Evolutionary conservation across 1,139 yeast genomes (phyloP), one percentile per base, ranked within the genome.

Genomic region (Pichia sp.): DNA sequence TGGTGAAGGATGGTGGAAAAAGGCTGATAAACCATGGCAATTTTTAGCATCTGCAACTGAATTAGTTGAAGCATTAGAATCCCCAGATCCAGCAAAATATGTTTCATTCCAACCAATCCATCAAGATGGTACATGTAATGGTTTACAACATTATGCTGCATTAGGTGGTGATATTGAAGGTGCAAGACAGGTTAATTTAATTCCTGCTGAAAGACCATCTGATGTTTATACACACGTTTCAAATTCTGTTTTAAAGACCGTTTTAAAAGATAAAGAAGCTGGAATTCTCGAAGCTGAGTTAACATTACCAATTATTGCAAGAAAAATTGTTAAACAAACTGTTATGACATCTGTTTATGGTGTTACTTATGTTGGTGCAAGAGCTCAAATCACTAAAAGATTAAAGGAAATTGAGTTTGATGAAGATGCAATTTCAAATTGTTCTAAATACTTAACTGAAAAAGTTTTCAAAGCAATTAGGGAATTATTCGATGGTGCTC

Each of bases 311-410:
- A 78, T 81, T 58, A 79, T 93, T 56, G 79, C 84, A 28, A 79
- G 99, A 63, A 91, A 91, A 67, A 85, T 93, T 47, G 96, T 93
- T 47, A 93, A 93, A 67, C 98, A 93, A 69, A 89, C 99, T 0
- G 99, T 93, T 33, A 93, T 93, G 99, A 93, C 99, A 1, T 91
- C 90, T 63, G 99, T 93, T 44, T 93, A 95, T 66, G 99, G 99
- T 61, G 99, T 93, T 14, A 93, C 99, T 0, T 89, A 80, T 67
- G 80, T 89, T 57, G 99, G 99, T 22, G 99, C 98, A 0, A 80
- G 89, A 30, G 84, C 83, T 5, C 99, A 93, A 71, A 89, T 93
- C 62, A 78, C 77, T 54, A 85, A 83, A 60, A 88, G 86, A 66
- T 73, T 71, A 62, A 72, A 69, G 59, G 79, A 66, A 66, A 71